Conservation (phyloP, 2,329 filamentous ascomycete species). For the Hymenoscyphus salicellus region DNA sequence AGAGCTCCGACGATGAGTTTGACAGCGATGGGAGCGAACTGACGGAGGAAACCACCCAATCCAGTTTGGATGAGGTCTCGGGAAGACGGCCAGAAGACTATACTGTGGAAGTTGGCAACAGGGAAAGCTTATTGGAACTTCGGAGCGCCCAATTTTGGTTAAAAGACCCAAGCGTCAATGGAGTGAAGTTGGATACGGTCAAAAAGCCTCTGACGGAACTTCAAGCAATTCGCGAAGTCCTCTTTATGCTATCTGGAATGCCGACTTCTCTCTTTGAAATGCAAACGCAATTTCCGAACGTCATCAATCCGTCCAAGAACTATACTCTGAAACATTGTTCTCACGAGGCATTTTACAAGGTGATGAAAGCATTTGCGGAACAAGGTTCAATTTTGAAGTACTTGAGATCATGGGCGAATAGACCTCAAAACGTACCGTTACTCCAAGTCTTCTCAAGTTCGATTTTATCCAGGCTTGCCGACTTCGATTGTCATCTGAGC, state of each 20-base stretch:
- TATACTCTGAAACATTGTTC: constrained; percentile 40
- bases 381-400: constrained; percentile 47
- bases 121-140: constrained; percentile 39
- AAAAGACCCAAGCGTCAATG: constrained; percentile 33
- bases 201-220: constrained; percentile 51
- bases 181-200: constrained; percentile 30
- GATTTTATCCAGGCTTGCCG: constrained; percentile 44
- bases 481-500: constrained; percentile 59
- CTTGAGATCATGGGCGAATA: constrained; percentile 48
- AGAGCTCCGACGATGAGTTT: constrained; percentile 55
- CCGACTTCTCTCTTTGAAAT: constrained; percentile 66
- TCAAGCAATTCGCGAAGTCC: constrained; percentile 69
- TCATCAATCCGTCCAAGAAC: constrained; percentile 30
- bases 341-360: constrained; percentile 33
- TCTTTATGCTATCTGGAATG: constrained; percentile 83
- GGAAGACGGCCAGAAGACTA: constrained; percentile 35
- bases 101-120: constrained; percentile 32
- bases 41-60: constrained; percentile 34
- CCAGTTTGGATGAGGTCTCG: constrained; percentile 31
- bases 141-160: constrained; percentile 48
- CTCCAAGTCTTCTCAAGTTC: constrained; percentile 34
- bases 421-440: constrained; percentile 31
- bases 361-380: constrained; percentile 45
- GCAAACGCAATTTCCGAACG: constrained; percentile 39
- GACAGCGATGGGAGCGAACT: constrained; percentile 38